Conservation (phyloP, 495 filamentous ascomycete species). For the Delitschia confertaspora region DNA sequence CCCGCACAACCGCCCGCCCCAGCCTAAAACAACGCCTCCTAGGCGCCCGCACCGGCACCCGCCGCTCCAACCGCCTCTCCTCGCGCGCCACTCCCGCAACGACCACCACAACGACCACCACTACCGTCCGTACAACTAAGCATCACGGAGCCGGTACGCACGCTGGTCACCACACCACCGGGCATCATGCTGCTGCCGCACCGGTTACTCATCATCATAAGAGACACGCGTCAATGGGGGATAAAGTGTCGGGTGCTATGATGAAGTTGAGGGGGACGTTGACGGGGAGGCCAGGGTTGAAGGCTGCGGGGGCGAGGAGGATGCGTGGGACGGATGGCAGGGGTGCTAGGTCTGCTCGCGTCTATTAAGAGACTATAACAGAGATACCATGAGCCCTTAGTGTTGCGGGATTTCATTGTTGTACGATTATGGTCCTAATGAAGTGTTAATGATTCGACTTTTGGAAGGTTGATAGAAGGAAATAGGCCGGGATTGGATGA, state of each 20-base stretch:
- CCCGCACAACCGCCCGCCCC: constrained; percentile 16
- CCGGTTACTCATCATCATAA: constrained; percentile 41
- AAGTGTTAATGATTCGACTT: too few relatives aligned
- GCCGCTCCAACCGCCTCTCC: constrained; percentile 23
- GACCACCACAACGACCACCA: constrained; percentile 36
- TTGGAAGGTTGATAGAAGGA: too few relatives aligned
- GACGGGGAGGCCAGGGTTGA: constrained; percentile 53
- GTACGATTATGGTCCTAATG: too few relatives aligned
- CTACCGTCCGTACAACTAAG: constrained; percentile 26
- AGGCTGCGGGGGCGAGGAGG: too few relatives aligned
- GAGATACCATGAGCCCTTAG: too few relatives aligned
- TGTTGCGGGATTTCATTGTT: too few relatives aligned
- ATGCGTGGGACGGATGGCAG: too few relatives aligned
- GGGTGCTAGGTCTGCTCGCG: too few relatives aligned
- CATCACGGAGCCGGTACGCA: too few relatives aligned
- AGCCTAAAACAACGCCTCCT: constrained; percentile 30
- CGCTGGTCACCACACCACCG: constrained; percentile 14
- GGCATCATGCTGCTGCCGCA: constrained; percentile 25
- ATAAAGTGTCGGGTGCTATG: constrained; percentile 62
- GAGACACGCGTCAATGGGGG: constrained; percentile 50
- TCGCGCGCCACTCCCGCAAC: constrained; percentile 33
- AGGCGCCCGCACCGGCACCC: constrained; percentile 17
- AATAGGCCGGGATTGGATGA: too few relatives aligned
- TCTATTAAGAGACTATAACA: too few relatives aligned
- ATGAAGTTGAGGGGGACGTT: constrained; percentile 56